These are phyloP conservation scores for Sclerotinia borealis DNA, from an alignment of 2,329 filamentous ascomycete species.

Conservation along the genomic window DNA sequence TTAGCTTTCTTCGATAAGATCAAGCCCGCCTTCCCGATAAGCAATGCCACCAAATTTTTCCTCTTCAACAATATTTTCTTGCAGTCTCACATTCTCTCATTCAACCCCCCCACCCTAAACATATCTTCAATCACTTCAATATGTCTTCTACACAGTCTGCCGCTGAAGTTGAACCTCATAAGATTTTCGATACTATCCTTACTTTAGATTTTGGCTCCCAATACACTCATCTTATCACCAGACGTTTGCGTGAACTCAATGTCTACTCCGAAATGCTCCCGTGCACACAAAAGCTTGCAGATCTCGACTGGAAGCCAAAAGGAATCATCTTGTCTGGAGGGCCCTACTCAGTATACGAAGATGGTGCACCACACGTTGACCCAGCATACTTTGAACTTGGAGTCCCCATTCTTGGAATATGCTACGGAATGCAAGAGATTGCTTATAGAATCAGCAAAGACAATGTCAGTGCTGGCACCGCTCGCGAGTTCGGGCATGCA, in stretches of 20 bases:
- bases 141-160: neutral
- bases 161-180: conserved; percentile 24
- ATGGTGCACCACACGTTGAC: conserved; percentile 72
- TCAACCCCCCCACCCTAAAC: neutral
- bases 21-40: neutral
- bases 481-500: conserved; percentile 40
- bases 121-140: neutral
- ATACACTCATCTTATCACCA: conserved; percentile 58
- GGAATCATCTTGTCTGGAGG: conserved; percentile 76
- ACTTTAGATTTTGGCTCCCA: conserved; percentile 68
- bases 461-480: conserved; percentile 61
- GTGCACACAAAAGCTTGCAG: conserved; percentile 74
- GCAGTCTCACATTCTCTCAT: neutral
- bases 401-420: conserved; percentile 34
- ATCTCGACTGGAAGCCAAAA: conserved; percentile 72
- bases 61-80: conserved; percentile 1
- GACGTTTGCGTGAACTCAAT: conserved; percentile 70
- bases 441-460: conserved; percentile 58
- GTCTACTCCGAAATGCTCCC: conserved; percentile 85
- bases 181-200: conserved; percentile 51
- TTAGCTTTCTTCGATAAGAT: neutral
- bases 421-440: conserved; percentile 58
- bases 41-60: conserved; percentile 6
- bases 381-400: conserved; percentile 61
- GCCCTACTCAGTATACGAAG: conserved; percentile 72